Conservation (phyloP, 163 green algal genomes). For the Picocystis sp. region DNA sequence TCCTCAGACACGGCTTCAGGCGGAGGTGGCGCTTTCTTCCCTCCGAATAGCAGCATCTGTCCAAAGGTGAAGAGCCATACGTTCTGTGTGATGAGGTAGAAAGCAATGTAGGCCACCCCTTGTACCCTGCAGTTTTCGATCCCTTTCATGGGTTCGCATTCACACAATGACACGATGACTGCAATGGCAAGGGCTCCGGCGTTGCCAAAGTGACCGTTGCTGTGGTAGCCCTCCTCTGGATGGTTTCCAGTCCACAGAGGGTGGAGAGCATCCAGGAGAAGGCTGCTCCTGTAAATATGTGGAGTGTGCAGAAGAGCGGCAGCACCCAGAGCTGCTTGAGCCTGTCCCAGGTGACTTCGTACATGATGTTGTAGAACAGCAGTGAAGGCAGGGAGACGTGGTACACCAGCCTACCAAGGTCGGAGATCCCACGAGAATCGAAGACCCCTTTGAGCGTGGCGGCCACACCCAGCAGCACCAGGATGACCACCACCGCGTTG, state of each 20-base stretch:
- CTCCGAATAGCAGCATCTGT: conserved; percentile 1
- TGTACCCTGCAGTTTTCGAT: too few species aligned
- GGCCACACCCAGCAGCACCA: conserved; percentile 4
- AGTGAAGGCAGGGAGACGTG: conserved; percentile 6
- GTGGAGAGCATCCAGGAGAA: background rate
- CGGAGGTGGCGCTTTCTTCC: background rate
- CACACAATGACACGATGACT: conserved; percentile 4
- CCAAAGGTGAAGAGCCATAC: conserved; percentile 5
- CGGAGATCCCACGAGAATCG: conserved; percentile 3
- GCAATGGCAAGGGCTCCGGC: conserved; percentile 5
- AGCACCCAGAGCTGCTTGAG: conserved; percentile 2
- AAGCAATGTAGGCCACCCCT: conserved; percentile 5
- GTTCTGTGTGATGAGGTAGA: conserved; percentile 8
- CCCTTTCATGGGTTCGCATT: conserved; percentile 2
- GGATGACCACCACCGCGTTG: conserved; percentile 5
- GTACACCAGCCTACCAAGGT: conserved; percentile 6
- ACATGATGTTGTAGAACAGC: conserved; percentile 8
- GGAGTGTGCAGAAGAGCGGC: conserved; percentile 2
- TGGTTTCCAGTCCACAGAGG: background rate
- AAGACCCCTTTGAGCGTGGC: conserved; percentile 7
- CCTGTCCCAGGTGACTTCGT: conserved; percentile 7
- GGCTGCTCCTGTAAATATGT: background rate
- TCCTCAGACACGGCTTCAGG: background rate
- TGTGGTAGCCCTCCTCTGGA: background rate
- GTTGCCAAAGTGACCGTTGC: conserved; percentile 1